Evolutionary conservation across 2,329 filamentous ascomycete species (phyloP).

Genomic region (Ophiostoma perfectum): DNA sequence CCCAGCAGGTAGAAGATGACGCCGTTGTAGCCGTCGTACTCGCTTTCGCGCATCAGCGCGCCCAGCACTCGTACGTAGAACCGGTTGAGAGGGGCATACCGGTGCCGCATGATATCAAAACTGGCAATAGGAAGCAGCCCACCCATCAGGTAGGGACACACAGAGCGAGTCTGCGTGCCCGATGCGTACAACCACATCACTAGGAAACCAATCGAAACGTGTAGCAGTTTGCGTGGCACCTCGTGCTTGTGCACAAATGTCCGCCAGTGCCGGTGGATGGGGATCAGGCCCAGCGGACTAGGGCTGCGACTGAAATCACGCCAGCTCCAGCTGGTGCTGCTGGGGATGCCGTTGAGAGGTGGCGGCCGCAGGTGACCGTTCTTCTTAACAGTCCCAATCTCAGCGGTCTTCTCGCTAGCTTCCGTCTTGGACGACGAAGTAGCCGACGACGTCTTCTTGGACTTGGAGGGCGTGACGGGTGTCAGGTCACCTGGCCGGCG

Average conservation of each 20-base stretch:
- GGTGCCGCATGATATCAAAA: constrained; percentile 77
- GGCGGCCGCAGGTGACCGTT: constrained; percentile 70
- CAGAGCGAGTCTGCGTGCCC: constrained; percentile 68
- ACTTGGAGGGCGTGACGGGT: constrained; percentile 33
- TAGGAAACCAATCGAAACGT: constrained; percentile 95
- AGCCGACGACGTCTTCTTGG: constrained; percentile 29
- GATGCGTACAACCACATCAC: constrained; percentile 78
- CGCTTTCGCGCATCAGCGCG: constrained; percentile 93
- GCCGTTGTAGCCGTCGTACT: constrained; percentile 90
- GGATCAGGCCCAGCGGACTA: constrained; percentile 87
- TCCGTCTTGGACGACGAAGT: constrained; percentile 17
- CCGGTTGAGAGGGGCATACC: constrained; percentile 73
- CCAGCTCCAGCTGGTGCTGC: constrained; percentile 62
- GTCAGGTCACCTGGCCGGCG: constrained; percentile 51
- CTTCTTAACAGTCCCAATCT: constrained; percentile 26
- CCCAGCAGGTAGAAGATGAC: constrained; percentile 96
- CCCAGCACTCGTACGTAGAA: constrained; percentile 81
- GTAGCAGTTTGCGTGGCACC: constrained; percentile 85
- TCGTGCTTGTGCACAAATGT: constrained; percentile 94
- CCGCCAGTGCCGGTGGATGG: constrained; percentile 87
- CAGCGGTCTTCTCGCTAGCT: constrained; percentile 25
- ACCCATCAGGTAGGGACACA: constrained; percentile 78
- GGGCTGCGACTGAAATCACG: constrained; percentile 85
- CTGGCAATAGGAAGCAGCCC: constrained; percentile 78
- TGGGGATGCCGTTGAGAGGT: constrained; percentile 39